These are phyloP conservation scores for Candida saitoana DNA, from an alignment of 805 yeast genomes.

Conservation along the genomic window DNA sequence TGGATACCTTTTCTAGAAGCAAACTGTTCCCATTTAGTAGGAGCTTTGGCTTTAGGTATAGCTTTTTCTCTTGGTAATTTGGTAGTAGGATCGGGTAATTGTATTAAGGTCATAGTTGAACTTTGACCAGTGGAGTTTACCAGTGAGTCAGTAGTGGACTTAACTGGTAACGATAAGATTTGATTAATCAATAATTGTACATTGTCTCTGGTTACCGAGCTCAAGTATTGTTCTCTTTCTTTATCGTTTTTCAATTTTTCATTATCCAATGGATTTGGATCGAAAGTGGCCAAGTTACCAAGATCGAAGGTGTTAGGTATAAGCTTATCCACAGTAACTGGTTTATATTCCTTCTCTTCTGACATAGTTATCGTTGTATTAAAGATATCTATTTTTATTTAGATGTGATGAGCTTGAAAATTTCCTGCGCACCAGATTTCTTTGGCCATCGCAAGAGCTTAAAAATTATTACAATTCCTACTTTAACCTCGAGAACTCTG, in stretches of 20 bases:
- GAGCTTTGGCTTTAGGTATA: constrained; percentile 86
- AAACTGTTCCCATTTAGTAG: constrained; percentile 94
- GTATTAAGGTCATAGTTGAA: constrained; percentile 76
- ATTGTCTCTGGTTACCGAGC: constrained; percentile 77
- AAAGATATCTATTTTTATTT: too few species aligned
- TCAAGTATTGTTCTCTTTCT: constrained; percentile 60
- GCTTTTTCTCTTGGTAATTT: constrained; percentile 92
- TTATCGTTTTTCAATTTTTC: constrained; percentile 50
- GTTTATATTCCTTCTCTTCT: constrained; percentile 40
- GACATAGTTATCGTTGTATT: constrained; percentile 13
- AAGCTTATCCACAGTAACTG: constrained; percentile 85
- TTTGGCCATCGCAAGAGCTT: constrained; percentile 4
- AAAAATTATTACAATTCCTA: not conserved
- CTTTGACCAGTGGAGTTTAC: constrained; percentile 57
- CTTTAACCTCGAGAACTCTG: constrained; percentile 17
- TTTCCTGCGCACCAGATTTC: constrained; percentile 3
- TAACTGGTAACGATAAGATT: constrained; percentile 82
- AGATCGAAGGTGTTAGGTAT: constrained; percentile 87
- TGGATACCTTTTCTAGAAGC: constrained; percentile 94
- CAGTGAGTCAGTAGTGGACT: constrained; percentile 74
- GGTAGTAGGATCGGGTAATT: constrained; percentile 79
- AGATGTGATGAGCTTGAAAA: too few species aligned
- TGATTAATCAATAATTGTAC: constrained; percentile 90
- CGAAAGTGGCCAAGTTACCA: constrained; percentile 88
- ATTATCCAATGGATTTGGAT: constrained; percentile 78